These are phyloP conservation scores for Venturia effusa DNA, from an alignment of 2,329 filamentous ascomycete species.

Conservation along the genomic window DNA sequence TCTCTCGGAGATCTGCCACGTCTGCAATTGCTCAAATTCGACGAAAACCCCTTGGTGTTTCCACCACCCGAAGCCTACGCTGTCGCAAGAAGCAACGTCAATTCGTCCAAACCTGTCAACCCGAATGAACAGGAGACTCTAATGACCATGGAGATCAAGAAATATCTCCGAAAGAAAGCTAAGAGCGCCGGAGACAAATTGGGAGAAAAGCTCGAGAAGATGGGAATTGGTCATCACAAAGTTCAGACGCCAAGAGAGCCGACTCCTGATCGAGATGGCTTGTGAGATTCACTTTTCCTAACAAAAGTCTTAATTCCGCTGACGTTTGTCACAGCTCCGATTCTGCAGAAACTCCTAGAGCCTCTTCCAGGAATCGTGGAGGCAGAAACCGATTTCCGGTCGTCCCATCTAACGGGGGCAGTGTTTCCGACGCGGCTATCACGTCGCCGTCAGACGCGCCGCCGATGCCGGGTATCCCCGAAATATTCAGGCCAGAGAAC, in stretches of 20 bases:
- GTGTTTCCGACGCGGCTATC: conserved; percentile 2
- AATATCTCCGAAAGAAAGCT: neutral
- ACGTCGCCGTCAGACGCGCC: conserved; percentile 26
- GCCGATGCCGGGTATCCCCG: conserved; percentile 31
- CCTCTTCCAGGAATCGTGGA: conserved; percentile 35
- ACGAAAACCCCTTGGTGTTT: conserved; percentile 76
- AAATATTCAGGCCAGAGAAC: neutral
- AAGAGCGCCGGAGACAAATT: neutral
- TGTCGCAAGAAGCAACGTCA: neutral
- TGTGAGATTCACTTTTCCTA: neutral
- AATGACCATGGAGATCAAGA: conserved; percentile 49
- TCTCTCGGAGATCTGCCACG: conserved; percentile 85
- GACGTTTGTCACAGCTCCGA: neutral
- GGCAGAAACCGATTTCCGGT: conserved; percentile 46
- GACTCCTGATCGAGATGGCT: neutral
- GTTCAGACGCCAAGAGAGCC: neutral
- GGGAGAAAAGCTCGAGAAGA: neutral
- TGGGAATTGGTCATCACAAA: neutral
- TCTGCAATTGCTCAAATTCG: conserved; percentile 78
- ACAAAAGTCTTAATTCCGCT: neutral
- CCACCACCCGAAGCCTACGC: conserved; percentile 44
- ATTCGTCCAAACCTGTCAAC: neutral
- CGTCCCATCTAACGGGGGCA: conserved; percentile 38
- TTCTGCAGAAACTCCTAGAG: conserved; percentile 65
- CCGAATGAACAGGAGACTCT: conserved; percentile 47